A percentile compares a stretch with the other conserved stretches of the same genome.
These are phyloP conservation scores for Madurella fahalii DNA, from an alignment of 2,329 filamentous ascomycete genomes.

Conservation along the genomic window DNA sequence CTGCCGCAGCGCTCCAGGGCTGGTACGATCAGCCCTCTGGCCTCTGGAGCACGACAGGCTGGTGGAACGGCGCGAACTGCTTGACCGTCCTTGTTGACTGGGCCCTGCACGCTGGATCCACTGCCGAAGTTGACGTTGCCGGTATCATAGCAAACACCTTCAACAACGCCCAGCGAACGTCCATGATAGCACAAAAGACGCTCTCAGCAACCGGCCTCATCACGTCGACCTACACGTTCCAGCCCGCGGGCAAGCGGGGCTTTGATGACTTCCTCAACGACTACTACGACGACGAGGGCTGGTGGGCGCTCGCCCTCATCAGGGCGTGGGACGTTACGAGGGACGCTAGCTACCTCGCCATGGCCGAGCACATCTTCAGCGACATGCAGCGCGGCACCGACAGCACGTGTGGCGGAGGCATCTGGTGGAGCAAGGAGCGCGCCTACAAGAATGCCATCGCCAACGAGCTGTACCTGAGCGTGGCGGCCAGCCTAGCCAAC, in stretches of 20 bases:
- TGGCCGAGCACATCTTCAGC: slow-evolving; percentile 50
- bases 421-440: slow-evolving; percentile 54
- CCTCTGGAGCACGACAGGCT: slow-evolving; percentile 60
- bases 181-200: slow-evolving; percentile 37
- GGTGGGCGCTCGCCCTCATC: slow-evolving; percentile 60
- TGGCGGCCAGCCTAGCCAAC: slow-evolving; percentile 51
- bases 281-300: slow-evolving; percentile 59
- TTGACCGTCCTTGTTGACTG: slow-evolving; percentile 60
- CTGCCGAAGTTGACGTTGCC: slow-evolving; percentile 33
- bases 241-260: slow-evolving; percentile 25
- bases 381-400: slow-evolving; percentile 49
- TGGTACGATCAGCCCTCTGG: slow-evolving; percentile 61
- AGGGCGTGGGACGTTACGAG: slow-evolving; percentile 49
- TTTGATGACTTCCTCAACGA: slow-evolving; percentile 49
- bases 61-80: slow-evolving; percentile 71
- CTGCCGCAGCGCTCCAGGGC: slow-evolving; percentile 46
- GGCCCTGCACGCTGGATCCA: slow-evolving; percentile 23
- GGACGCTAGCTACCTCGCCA: slow-evolving; percentile 44
- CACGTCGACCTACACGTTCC: slow-evolving; percentile 36
- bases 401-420: slow-evolving; percentile 48
- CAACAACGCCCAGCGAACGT: slow-evolving; percentile 40
- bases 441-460: slow-evolving; percentile 50
- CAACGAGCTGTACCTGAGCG: slow-evolving; percentile 53
- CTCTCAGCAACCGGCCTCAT: slow-evolving; percentile 35
- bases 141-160: slow-evolving; percentile 44